Conservation (phyloP, 2,329 filamentous ascomycete genomes). For the Venturia nashicola region DNA sequence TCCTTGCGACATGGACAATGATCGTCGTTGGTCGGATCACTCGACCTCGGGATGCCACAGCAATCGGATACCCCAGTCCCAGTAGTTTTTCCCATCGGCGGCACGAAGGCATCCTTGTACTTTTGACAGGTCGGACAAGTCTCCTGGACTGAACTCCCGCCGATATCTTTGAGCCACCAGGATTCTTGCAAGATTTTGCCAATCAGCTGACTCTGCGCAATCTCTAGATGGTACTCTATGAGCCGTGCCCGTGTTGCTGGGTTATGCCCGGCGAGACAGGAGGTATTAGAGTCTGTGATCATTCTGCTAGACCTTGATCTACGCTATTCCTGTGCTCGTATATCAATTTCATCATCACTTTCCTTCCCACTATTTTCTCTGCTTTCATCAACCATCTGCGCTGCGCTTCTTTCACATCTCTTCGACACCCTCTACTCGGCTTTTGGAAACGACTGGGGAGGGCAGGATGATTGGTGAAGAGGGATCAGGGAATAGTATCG, state of each 20-base stretch:
- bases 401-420: neutral
- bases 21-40: neutral
- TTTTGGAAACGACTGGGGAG: neutral
- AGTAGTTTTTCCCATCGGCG: neutral
- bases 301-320: neutral
- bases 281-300: neutral
- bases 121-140: neutral
- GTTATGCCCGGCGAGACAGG: neutral
- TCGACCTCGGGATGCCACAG: neutral
- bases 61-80: too few relatives aligned
- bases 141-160: neutral
- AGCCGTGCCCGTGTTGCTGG: neutral
- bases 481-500: neutral
- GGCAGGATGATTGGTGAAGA: neutral
- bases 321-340: neutral
- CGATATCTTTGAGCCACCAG: neutral
- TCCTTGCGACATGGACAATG: neutral
- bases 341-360: slow-evolving; percentile 4
- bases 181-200: neutral
- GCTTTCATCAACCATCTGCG: neutral
- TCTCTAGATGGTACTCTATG: neutral
- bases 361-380: neutral
- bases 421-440: neutral
- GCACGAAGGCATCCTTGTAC: neutral
- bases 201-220: neutral